A percentile compares a stretch with the other conserved stretches of the same genome.
These are phyloP conservation scores for Diaporthe vaccinii DNA, from an alignment of 2,329 filamentous ascomycete species.

Conservation along the genomic window DNA sequence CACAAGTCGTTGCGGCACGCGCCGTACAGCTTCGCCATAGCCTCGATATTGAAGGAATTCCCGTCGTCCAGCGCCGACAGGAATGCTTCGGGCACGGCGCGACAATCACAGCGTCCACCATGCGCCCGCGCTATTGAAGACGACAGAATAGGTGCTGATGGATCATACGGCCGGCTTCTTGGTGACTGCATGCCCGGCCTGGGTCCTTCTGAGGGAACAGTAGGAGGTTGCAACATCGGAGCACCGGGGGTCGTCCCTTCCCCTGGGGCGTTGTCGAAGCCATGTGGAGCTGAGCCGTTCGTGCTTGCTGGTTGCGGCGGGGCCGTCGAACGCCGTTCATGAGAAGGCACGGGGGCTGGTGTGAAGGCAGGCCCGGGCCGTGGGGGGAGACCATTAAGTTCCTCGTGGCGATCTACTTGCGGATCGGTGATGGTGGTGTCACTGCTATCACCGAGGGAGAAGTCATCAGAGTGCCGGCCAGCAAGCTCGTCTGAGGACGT, in stretches of 20 bases:
- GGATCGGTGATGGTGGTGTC: constrained; percentile 40
- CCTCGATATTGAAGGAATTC: background rate
- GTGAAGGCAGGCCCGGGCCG: background rate
- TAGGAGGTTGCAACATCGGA: background rate
- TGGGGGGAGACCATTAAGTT: background rate
- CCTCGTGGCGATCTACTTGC: constrained; percentile 33
- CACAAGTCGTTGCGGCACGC: constrained; percentile 38
- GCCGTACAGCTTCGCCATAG: constrained; percentile 32
- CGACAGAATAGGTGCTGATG: constrained; percentile 35
- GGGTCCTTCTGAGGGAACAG: background rate
- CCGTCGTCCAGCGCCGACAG: constrained; percentile 33
- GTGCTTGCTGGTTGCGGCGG: constrained; percentile 2
- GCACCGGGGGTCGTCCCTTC: background rate
- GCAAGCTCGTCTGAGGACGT: constrained; percentile 38
- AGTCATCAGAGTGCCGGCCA: constrained; percentile 37
- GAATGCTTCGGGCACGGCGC: constrained; percentile 34
- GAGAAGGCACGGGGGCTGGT: background rate
- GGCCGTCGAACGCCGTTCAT: background rate
- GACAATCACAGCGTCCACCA: constrained; percentile 26
- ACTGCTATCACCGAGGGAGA: constrained; percentile 33
- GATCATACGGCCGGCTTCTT: constrained; percentile 37
- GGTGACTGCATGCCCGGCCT: constrained; percentile 22
- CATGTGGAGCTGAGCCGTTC: constrained; percentile 21
- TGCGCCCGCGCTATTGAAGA: constrained; percentile 27
- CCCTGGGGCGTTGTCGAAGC: background rate